A percentile compares a stretch with the other conserved stretches of the same genome.
phyloP scores from a whole-genome alignment of 768 basidiomycete genomes.

The Botryobasidium botryosum region DNA sequence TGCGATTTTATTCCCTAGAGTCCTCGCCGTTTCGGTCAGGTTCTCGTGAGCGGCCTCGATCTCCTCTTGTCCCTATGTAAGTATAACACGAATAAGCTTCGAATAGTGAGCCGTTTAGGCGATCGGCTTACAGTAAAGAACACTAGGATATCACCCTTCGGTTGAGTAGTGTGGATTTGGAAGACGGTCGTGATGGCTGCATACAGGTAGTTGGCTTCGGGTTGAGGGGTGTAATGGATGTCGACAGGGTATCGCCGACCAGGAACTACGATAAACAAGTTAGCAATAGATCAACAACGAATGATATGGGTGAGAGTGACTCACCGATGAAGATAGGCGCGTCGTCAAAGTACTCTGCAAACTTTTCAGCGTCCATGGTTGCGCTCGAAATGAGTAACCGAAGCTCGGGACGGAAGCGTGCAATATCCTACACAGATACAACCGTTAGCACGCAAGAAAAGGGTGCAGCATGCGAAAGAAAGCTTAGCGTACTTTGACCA shows the following conservation, averaged over 20 bases:
- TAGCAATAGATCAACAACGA: slow-evolving; percentile 6
- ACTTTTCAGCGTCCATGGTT: slow-evolving; percentile 95
- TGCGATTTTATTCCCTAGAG: slow-evolving; percentile 87
- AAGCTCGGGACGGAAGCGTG: slow-evolving; percentile 87
- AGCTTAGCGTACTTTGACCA: slow-evolving; percentile 72
- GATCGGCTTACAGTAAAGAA: slow-evolving; percentile 66
- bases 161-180: slow-evolving; percentile 97
- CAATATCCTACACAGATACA: slow-evolving; percentile 57
- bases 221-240: slow-evolving; percentile 97
- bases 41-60: slow-evolving; percentile 97
- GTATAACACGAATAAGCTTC: slow-evolving; percentile 3
- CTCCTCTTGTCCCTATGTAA: slow-evolving; percentile 85
- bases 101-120: background rate
- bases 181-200: slow-evolving; percentile 98
- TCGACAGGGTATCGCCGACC: slow-evolving; percentile 96
- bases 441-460: slow-evolving; percentile 14
- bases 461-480: slow-evolving; percentile 9
- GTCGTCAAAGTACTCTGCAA: slow-evolving; percentile 91
- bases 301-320: slow-evolving; percentile 15
- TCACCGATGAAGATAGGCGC: slow-evolving; percentile 88
- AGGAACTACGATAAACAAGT: slow-evolving; percentile 41
- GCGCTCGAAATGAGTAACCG: slow-evolving; percentile 80
- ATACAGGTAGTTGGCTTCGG: slow-evolving; percentile 97
- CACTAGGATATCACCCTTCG: slow-evolving; percentile 92
- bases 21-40: slow-evolving; percentile 83